Conservation (phyloP, 2,329 filamentous ascomycete species). For the Colletotrichum sp. region DNA sequence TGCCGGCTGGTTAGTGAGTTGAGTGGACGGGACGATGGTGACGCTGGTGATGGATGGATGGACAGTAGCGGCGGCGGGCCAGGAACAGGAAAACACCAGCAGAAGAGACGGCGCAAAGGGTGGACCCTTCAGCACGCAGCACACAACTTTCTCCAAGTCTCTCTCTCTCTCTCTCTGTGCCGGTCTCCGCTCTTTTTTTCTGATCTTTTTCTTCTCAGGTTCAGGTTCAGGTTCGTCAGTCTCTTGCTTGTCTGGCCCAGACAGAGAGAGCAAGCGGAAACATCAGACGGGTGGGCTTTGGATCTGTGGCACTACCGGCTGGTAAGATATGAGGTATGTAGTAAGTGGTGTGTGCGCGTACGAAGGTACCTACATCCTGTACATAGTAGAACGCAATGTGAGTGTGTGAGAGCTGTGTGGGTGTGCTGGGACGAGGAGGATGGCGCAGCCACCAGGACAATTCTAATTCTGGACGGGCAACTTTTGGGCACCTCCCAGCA, state of each 20-base stretch:
- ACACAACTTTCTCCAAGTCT: neutral
- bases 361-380: neutral
- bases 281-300: slow-evolving; percentile 36
- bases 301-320: neutral
- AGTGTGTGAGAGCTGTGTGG: neutral
- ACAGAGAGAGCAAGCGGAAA: slow-evolving; percentile 42
- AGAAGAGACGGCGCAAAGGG: slow-evolving; percentile 30
- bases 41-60: slow-evolving; percentile 7
- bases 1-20: neutral
- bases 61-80: slow-evolving; percentile 25
- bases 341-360: neutral
- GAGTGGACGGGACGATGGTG: neutral
- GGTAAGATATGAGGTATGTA: neutral
- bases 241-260: slow-evolving; percentile 39
- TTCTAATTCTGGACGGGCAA: slow-evolving; percentile 41
- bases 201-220: slow-evolving; percentile 37
- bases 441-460: slow-evolving; percentile 38
- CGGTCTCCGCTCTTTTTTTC: slow-evolving; percentile 14
- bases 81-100: slow-evolving; percentile 32
- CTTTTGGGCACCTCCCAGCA: neutral
- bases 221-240: neutral
- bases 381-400: neutral
- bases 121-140: slow-evolving; percentile 10
- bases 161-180: neutral
- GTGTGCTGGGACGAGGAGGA: slow-evolving; percentile 25